Evolutionary conservation across 805 yeast species (phyloP).

Genomic region (Danielia reshetovae): DNA sequence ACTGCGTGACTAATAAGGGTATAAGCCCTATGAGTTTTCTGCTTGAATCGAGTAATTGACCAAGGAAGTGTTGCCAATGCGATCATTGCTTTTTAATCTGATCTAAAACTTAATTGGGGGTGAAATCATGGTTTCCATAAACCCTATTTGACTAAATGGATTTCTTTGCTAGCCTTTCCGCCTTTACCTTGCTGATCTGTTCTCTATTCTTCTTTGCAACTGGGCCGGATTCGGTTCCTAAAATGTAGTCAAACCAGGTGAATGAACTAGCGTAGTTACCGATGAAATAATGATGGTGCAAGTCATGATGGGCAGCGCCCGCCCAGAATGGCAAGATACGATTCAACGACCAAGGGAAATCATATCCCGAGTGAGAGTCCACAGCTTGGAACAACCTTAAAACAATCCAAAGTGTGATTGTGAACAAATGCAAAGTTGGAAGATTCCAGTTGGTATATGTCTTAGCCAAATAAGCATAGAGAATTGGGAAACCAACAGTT

Average conservation of each 20-base stretch:
- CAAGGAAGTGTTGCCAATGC: no score
- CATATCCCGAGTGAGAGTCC: conserved; percentile 60
- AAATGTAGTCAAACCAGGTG: conserved; percentile 53
- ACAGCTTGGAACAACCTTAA: conserved; percentile 56
- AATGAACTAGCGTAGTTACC: conserved; percentile 57
- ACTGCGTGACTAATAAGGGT: no score
- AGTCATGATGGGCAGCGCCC: conserved; percentile 61
- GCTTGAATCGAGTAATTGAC: no score
- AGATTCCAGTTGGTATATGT: conserved; percentile 4
- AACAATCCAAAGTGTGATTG: conserved; percentile 50
- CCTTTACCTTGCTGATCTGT: conserved; percentile 36
- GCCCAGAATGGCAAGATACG: conserved; percentile 61
- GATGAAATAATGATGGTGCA: conserved; percentile 57
- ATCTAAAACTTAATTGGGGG: no score
- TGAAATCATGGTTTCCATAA: no score
- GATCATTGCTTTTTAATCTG: no score
- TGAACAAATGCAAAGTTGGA: conserved; percentile 46
- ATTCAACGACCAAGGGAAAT: conserved; percentile 59
- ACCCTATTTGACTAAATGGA: conserved; percentile 2
- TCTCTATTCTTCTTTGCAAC: conserved; percentile 48
- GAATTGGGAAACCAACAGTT: conserved; percentile 56
- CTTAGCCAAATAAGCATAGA: conserved; percentile 46
- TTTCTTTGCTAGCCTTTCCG: conserved; percentile 32
- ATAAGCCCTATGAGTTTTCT: no score
- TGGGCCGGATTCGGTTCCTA: conserved; percentile 56